Percentiles rank a stretch among this genome's conserved stretches.
phyloP scores from a whole-genome alignment of 192 early-diverging fungal genomes.

The Obelidium mucronatum region DNA sequence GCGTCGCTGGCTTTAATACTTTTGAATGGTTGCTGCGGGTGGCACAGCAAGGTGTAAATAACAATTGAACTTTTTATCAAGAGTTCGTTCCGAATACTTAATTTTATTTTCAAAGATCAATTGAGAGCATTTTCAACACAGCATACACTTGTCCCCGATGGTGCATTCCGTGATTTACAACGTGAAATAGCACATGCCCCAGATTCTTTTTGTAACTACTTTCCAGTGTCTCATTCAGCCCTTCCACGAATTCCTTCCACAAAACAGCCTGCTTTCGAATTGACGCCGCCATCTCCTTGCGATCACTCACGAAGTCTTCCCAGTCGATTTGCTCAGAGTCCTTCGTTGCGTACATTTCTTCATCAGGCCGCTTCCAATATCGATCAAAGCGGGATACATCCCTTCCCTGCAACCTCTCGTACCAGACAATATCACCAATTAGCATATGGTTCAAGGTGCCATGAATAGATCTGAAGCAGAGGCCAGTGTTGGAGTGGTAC shows the following conservation, averaged over 20 bases:
- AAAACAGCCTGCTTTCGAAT: neutral
- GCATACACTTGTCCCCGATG: neutral
- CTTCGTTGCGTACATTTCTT: neutral
- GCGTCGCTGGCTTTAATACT: too few species aligned
- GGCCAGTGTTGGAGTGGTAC: slow-evolving; percentile 34
- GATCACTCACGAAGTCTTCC: neutral
- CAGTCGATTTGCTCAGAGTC: neutral
- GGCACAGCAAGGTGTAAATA: too few species aligned
- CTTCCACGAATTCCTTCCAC: neutral
- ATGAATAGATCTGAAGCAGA: slow-evolving; percentile 41
- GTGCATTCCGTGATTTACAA: neutral
- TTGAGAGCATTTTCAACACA: too few species aligned
- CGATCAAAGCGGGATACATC: neutral
- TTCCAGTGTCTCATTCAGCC: neutral
- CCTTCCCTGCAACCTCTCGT: neutral
- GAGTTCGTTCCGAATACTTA: too few species aligned
- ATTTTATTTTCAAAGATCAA: too few species aligned
- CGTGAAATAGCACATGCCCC: neutral
- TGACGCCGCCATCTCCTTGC: neutral
- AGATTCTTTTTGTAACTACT: neutral
- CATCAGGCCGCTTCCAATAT: neutral
- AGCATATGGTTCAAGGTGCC: slow-evolving; percentile 41
- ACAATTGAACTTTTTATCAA: too few species aligned
- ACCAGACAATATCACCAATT: slow-evolving; percentile 35
- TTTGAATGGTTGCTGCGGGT: too few species aligned